Base-by-base conservation (phyloP, 441 rosid genomes). In the Populus hybrid region DNA sequence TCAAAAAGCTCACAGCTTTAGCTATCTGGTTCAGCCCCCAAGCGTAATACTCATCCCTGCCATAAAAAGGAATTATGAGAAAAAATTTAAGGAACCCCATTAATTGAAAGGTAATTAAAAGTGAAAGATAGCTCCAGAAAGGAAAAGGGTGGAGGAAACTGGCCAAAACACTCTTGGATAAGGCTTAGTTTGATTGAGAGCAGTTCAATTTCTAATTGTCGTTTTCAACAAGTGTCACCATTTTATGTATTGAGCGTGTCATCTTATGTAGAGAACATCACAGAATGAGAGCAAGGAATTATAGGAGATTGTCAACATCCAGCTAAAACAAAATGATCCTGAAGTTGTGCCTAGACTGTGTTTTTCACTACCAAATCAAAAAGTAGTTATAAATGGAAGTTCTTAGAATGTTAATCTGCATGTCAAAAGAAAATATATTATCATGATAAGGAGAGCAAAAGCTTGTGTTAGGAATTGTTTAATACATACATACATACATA, bases 31-130 rank as follows among this genome's bases (percentile, higher is more conserved):
- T 87, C 76, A 97, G 85, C 26, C 99, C 98, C 91, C 97, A 85
- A 9, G 98, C 94, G 75, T 87, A 97, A 85, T 94, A 94, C 82
- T 94, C 98, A 87, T 94, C 98, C 91, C 99, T 96, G 80, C 70
- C 78, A 83, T n/a, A 24, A 14, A 83, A 72, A 80, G 67, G 23
- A 38, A 34, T 8, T 72, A 75, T 6, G 26, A 63, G 32, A 30
- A 40, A n/a, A 5, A 65, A 28, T 14, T 21, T 7, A 72, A 75
- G n/a, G n/a, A 70, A 34, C 23, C 57, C 61, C 42, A 75, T 59
- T 3, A 72, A 72, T 28, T 75, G 40, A 69, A 12, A 76, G 38
- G 21, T 30, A 36, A 63, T 21, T 18, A 3, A 21, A 10, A 9
- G 59, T 21, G 16, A 30, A 65, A 61, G 46, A 40, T 26, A 8